phyloP scores from a whole-genome alignment of 192 early-diverging fungal species.

The Gigaspora rosea region DNA sequence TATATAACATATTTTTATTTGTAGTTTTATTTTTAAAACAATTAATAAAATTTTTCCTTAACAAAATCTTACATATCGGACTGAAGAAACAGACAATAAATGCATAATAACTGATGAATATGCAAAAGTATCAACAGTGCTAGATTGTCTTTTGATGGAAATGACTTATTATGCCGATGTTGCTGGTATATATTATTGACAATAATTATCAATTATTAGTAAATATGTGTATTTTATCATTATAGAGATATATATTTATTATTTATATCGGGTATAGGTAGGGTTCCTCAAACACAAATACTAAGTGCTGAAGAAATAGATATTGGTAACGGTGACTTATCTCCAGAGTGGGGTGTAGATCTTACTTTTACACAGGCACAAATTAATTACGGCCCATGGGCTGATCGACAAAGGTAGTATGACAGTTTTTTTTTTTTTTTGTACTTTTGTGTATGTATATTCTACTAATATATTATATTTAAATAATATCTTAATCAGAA shows the following conservation, averaged over 20 bases:
- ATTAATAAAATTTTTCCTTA: conserved; percentile 36
- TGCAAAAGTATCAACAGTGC: conserved; percentile 60
- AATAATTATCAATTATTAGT: background rate
- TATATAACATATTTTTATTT: background rate
- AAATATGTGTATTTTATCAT: background rate
- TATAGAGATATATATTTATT: background rate
- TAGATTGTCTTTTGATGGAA: conserved; percentile 58
- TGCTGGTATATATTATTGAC: conserved; percentile 47
- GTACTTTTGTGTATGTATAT: background rate
- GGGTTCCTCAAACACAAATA: conserved; percentile 41
- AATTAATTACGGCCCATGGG: conserved; percentile 80
- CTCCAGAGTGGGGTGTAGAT: conserved; percentile 73
- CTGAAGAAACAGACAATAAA: background rate
- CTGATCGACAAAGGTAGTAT: conserved; percentile 68
- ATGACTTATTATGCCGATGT: conserved; percentile 68
- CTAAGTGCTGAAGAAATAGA: conserved; percentile 35
- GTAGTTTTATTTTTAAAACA: conserved; percentile 21
- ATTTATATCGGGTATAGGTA: conserved; percentile 37
- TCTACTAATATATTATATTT: background rate
- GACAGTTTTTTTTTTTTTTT: background rate
- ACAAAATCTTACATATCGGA: conserved; percentile 36
- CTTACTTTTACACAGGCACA: conserved; percentile 58
- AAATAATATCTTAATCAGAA: conserved; percentile 33
- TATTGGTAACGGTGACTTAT: conserved; percentile 56
- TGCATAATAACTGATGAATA: conserved; percentile 54